Conservation (phyloP, 2,329 filamentous ascomycete species). For the Ascochyta pisi region DNA sequence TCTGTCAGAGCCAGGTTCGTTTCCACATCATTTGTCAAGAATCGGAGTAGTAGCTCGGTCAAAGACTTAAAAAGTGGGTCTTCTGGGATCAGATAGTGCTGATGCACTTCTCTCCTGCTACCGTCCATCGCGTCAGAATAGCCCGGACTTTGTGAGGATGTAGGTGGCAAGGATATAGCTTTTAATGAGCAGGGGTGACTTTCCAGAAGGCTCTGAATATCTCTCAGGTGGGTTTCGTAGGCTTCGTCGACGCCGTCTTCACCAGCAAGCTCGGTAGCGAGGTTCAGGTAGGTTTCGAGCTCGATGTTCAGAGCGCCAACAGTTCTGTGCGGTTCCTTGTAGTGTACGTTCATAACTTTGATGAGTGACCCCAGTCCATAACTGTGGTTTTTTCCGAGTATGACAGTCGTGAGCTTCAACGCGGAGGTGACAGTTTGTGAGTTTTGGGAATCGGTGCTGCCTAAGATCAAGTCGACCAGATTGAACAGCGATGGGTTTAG, state of each 20-base stretch:
- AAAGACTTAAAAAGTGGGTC: conserved; percentile 63
- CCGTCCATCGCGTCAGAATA: conserved; percentile 56
- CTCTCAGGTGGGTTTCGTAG: conserved; percentile 75
- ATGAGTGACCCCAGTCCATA: conserved; percentile 83
- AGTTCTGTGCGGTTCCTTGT: conserved; percentile 66
- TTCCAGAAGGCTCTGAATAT: conserved; percentile 73
- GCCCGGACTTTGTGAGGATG: conserved; percentile 60
- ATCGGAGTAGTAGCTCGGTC: conserved; percentile 71
- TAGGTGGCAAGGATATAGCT: conserved; percentile 68
- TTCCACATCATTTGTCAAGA: conserved; percentile 89
- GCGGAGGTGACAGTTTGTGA: conserved; percentile 90
- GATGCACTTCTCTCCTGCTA: conserved; percentile 67
- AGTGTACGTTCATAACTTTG: conserved; percentile 66
- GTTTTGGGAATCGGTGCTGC: conserved; percentile 83
- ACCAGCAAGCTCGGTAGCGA: conserved; percentile 73
- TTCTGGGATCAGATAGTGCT: conserved; percentile 67
- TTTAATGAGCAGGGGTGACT: conserved; percentile 75
- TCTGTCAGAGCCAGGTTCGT: conserved; percentile 90
- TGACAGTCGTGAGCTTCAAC: conserved; percentile 82
- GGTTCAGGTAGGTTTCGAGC: conserved; percentile 71
- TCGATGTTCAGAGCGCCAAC: conserved; percentile 78
- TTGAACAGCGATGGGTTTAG: conserved; percentile 90
- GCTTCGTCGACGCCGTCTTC: conserved; percentile 74
- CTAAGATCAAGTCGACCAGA: conserved; percentile 85
- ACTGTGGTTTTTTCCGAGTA: conserved; percentile 84